These are phyloP conservation scores for Beauveria sp. DNA, from an alignment of 2,329 filamentous ascomycete genomes.

Conservation along the genomic window DNA sequence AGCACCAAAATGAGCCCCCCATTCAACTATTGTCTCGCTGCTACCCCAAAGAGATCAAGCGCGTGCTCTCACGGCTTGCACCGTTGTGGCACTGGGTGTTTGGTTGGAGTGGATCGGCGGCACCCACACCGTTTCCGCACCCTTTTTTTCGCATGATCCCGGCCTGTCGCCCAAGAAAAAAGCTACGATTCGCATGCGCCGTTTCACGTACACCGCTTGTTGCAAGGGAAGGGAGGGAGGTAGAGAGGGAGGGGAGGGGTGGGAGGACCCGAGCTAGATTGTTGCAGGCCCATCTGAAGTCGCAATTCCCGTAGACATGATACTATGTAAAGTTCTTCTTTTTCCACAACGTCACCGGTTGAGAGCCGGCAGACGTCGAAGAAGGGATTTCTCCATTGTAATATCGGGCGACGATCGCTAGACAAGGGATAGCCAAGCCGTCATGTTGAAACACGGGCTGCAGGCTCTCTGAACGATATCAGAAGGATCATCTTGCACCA, in stretches of 20 bases:
- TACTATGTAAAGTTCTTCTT: background rate
- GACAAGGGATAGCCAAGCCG: background rate
- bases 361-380: too few relatives aligned
- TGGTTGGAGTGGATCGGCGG: constrained; percentile 4
- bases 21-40: background rate
- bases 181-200: background rate
- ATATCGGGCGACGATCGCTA: background rate
- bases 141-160: background rate
- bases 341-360: background rate
- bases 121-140: background rate
- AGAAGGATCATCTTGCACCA: background rate
- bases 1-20: background rate
- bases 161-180: constrained; percentile 2
- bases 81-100: background rate
- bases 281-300: background rate
- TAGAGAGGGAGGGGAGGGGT: too few relatives aligned
- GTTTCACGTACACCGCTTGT: constrained; percentile 7
- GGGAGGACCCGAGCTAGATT: background rate
- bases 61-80: background rate
- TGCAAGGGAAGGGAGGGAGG: background rate
- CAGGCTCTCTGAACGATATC: background rate
- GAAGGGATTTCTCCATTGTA: background rate
- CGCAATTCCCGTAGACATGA: background rate
- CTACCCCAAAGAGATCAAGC: constrained; percentile 7
- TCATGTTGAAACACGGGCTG: background rate